These are phyloP conservation scores for Neoboletus subvelutipes DNA, from an alignment of 768 basidiomycete genomes.

Conservation along the genomic window DNA sequence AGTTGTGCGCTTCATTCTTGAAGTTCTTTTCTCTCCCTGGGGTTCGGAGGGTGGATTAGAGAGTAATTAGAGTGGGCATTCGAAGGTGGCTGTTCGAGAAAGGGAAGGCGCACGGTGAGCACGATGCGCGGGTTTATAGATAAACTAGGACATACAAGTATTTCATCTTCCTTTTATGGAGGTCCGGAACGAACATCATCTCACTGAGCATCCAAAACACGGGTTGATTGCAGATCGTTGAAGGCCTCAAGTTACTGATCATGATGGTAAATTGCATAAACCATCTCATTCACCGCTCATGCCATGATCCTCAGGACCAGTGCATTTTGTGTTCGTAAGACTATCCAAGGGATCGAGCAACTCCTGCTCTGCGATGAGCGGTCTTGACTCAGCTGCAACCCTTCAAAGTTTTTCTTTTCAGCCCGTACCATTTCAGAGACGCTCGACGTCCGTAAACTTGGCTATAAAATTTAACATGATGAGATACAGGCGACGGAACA, in stretches of 20 bases:
- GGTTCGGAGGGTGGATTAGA: background rate
- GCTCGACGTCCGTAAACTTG: too few relatives aligned
- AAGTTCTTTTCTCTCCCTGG: background rate
- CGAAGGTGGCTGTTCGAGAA: background rate
- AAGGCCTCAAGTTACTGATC: background rate
- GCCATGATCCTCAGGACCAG: background rate
- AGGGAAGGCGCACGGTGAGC: background rate
- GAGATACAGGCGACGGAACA: too few relatives aligned
- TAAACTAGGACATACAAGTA: background rate
- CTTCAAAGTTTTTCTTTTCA: too few relatives aligned
- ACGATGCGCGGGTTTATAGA: background rate
- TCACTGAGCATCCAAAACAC: too few relatives aligned
- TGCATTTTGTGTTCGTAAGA: background rate
- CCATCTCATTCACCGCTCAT: too few relatives aligned
- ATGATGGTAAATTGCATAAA: too few relatives aligned
- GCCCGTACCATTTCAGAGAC: too few relatives aligned
- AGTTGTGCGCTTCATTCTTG: background rate
- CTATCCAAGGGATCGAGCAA: too few relatives aligned
- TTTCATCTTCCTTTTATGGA: constrained; percentile 18
- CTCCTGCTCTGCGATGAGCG: too few relatives aligned
- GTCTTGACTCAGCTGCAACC: too few relatives aligned
- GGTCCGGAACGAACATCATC: background rate
- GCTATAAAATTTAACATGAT: too few relatives aligned
- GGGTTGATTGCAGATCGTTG: background rate
- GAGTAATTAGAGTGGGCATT: background rate